Evolutionary conservation across 2,329 filamentous ascomycete genomes (phyloP).

Genomic region (Sarocladium brachiariae): DNA sequence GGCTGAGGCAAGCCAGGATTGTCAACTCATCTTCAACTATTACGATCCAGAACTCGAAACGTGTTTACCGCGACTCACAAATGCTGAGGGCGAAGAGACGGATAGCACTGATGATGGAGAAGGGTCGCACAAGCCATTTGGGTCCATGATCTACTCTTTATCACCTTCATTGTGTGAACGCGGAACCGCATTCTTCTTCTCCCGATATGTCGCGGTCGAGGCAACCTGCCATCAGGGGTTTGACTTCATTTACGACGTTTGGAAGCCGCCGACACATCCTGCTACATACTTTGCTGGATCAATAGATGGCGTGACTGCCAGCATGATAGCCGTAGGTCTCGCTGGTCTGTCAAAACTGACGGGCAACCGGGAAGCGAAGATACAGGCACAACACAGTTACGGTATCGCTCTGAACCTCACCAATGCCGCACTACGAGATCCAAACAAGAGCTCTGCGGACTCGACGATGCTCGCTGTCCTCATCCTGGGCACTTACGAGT

Average conservation of each 20-base stretch:
- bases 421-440: slow-evolving; percentile 40
- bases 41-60: slow-evolving; percentile 4
- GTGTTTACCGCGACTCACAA: slow-evolving; percentile 13
- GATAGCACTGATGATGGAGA: slow-evolving; percentile 9
- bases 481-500: slow-evolving; percentile 48
- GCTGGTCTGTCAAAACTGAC: slow-evolving; percentile 43
- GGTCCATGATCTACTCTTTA: background rate
- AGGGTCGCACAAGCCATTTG: slow-evolving; percentile 2
- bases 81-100: background rate
- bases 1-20: background rate
- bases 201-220: slow-evolving; percentile 41
- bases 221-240: slow-evolving; percentile 43
- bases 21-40: slow-evolving; percentile 4
- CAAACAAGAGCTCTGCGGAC: slow-evolving; percentile 36
- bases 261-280: slow-evolving; percentile 34
- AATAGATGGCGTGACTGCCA: slow-evolving; percentile 39
- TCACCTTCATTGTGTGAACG: slow-evolving; percentile 31
- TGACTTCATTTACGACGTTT: slow-evolving; percentile 46
- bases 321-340: slow-evolving; percentile 49
- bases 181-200: slow-evolving; percentile 44
- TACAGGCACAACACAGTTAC: slow-evolving; percentile 43
- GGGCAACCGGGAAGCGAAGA: slow-evolving; percentile 32
- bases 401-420: slow-evolving; percentile 43
- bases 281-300: slow-evolving; percentile 22
- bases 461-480: slow-evolving; percentile 47